Base-by-base conservation (phyloP, 1,139 yeast species). In the Suhomyces taliae region DNA sequence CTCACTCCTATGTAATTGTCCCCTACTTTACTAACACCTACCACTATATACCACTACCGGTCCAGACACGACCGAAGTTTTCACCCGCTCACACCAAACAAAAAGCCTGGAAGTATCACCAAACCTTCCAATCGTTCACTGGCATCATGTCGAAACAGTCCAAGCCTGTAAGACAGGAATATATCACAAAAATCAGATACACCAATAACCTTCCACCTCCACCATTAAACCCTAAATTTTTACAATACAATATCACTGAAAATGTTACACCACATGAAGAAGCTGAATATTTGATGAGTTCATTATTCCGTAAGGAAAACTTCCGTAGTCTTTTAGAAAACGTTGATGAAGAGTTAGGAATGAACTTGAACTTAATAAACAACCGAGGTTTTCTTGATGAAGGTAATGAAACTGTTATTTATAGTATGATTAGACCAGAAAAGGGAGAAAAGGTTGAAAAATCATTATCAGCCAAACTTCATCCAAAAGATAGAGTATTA, bases 171-270 rank as follows among this genome's bases (percentile, higher is more conserved):
- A 82, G 90, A 64, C 97, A 91, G 67, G 97, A 90, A 56, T 91
- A 87, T 62, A 85, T 93, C 49, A 95, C 96, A 47, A 86, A 88
- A 57, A 82, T 88, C 46, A 81, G 96, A 61, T 93, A 90, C 65
- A 82, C 83, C 51, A 93, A 93, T 64, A 88, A 83, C 59, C 74
- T 93, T 33, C 99, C 99, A 12, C 93, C 97, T 2, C 98, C 99
- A 9, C 88, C 95, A 26, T 78, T 95, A 53, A 90, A 96, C 45
- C 98, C 99, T 26, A 90, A 88, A 65, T 76, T 90, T 50, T 67
- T 93, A 48, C 80, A 84, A 48, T 78, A 81, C 54, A 64, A 76
- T 67, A 62, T 72, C 32, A 72, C 77, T 8, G 73, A 69, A 44
- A 60, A 60, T 34, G 55, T 61, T 39, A 61, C 79, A 12, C 65